Evolutionary conservation across 1,284 basidiomycete species (phyloP).

Genomic region (Moesziomyces sp.): DNA sequence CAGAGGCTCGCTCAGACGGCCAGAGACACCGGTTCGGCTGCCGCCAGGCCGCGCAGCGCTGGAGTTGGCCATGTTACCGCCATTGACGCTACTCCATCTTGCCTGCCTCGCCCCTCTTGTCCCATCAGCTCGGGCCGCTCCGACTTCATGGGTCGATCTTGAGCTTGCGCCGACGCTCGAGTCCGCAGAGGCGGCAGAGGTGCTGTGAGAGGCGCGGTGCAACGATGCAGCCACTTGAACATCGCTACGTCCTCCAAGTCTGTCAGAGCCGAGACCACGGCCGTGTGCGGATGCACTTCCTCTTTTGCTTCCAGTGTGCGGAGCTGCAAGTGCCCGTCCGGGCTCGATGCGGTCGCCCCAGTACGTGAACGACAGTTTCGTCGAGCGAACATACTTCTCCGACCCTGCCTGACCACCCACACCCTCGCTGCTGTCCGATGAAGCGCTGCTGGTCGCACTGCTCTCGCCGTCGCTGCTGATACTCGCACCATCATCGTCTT

Average conservation of each 20-base stretch:
- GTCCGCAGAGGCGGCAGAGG: constrained; percentile 11
- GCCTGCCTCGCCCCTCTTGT: constrained; percentile 5
- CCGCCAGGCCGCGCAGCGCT: not conserved
- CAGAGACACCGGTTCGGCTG: constrained; percentile 13
- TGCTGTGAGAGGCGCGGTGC: constrained; percentile 1
- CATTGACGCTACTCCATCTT: constrained; percentile 11
- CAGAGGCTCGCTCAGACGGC: constrained; percentile 36
- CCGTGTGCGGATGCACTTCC: not conserved
- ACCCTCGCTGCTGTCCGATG: constrained; percentile 35
- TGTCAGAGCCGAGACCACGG: not conserved
- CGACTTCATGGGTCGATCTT: not conserved
- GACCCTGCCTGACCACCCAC: constrained; percentile 43
- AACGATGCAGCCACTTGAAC: not conserved
- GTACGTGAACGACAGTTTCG: constrained; percentile 60
- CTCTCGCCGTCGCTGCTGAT: constrained; percentile 21
- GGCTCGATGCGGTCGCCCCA: constrained; percentile 56
- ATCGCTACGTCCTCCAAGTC: not conserved
- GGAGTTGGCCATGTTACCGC: not conserved
- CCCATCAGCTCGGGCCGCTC: not conserved
- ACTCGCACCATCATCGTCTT: constrained; percentile 27
- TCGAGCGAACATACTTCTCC: constrained; percentile 52
- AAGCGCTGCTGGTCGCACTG: constrained; percentile 21
- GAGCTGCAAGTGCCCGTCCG: constrained; percentile 18
- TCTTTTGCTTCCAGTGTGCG: constrained; percentile 1
- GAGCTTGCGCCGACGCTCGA: not conserved